Evolutionary conservation across 2,329 filamentous ascomycete species (phyloP).

Genomic region (Diaporthe eres): DNA sequence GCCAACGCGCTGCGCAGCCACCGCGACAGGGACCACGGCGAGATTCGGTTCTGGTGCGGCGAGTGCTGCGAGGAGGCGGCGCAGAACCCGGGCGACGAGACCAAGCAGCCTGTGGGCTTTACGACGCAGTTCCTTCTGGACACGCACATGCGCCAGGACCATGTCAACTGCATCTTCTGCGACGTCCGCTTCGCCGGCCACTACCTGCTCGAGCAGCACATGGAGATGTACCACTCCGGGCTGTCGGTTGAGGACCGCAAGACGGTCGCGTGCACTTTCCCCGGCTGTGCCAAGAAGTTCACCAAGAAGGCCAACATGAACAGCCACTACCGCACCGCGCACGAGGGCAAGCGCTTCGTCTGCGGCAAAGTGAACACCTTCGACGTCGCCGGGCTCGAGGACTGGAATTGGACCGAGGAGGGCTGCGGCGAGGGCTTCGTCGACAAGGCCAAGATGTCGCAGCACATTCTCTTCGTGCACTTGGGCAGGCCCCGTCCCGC

Average conservation of each 20-base stretch:
- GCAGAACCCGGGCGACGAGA: slow-evolving; percentile 55
- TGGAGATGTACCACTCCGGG: slow-evolving; percentile 82
- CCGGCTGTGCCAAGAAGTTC: slow-evolving; percentile 81
- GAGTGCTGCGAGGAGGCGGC: slow-evolving; percentile 68
- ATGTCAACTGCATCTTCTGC: slow-evolving; percentile 84
- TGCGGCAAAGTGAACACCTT: slow-evolving; percentile 79
- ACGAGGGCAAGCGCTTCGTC: slow-evolving; percentile 83
- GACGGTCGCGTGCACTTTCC: slow-evolving; percentile 75
- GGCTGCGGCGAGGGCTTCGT: slow-evolving; percentile 84
- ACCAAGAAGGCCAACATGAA: slow-evolving; percentile 88
- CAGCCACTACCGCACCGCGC: slow-evolving; percentile 82
- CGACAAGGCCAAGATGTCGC: slow-evolving; percentile 83
- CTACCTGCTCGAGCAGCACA: slow-evolving; percentile 79
- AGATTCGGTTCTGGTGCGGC: slow-evolving; percentile 81
- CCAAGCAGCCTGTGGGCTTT: slow-evolving; percentile 70
- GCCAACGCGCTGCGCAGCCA: slow-evolving; percentile 80
- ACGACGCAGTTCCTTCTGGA: slow-evolving; percentile 79
- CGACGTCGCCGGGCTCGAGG: slow-evolving; percentile 67
- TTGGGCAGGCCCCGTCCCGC: slow-evolving; percentile 69
- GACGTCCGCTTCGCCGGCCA: slow-evolving; percentile 75
- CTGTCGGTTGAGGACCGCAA: slow-evolving; percentile 74
- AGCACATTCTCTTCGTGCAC: slow-evolving; percentile 88
- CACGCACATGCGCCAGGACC: slow-evolving; percentile 79
- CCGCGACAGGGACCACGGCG: slow-evolving; percentile 76
- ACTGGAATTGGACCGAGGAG: slow-evolving; percentile 72